Conservation (phyloP, 2,329 filamentous ascomycete species). For the Pleoardoris graminearum region DNA sequence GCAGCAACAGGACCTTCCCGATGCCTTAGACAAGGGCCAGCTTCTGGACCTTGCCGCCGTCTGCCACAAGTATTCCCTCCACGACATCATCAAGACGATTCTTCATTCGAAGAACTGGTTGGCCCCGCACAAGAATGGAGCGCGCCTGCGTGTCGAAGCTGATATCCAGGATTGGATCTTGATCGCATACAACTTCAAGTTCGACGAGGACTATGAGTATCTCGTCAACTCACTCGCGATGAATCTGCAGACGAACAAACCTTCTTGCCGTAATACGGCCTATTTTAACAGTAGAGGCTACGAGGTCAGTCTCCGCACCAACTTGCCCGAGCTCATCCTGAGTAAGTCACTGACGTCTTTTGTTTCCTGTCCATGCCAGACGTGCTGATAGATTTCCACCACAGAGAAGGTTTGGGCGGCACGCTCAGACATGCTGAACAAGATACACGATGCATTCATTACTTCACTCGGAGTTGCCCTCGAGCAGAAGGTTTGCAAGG, state of each 20-base stretch:
- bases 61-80: background rate
- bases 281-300: background rate
- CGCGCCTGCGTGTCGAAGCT: background rate
- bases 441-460: background rate
- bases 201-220: background rate
- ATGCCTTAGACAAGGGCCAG: background rate
- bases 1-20: slow-evolving; percentile 12
- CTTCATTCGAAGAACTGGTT: background rate
- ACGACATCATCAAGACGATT: background rate
- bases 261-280: background rate
- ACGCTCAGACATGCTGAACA: background rate
- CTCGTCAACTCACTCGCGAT: background rate
- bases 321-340: background rate
- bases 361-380: too few relatives aligned
- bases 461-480: background rate
- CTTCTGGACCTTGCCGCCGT: background rate
- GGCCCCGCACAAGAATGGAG: background rate
- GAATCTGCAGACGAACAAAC: background rate
- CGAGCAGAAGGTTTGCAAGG: background rate
- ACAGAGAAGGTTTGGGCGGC: background rate
- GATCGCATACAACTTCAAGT: background rate
- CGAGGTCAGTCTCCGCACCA: background rate
- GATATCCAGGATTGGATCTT: background rate
- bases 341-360: background rate
- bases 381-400: too few relatives aligned